phyloP scores from a whole-genome alignment of 2,329 filamentous ascomycete genomes.

The Botrytis fragariae region DNA sequence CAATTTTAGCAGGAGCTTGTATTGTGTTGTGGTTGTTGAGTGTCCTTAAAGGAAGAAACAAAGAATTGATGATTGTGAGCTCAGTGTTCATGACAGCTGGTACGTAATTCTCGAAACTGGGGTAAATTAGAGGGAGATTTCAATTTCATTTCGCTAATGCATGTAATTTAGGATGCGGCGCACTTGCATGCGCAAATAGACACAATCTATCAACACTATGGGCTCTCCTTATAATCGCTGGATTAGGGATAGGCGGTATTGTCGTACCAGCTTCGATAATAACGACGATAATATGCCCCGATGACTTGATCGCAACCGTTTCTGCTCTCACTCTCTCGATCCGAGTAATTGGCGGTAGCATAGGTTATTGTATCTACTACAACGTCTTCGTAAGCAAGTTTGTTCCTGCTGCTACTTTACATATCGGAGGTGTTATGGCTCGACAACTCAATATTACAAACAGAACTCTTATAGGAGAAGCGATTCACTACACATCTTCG shows the following conservation, averaged over 20 bases:
- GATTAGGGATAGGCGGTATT: slow-evolving; percentile 65
- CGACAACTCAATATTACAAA: slow-evolving; percentile 45
- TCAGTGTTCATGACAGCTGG: slow-evolving; percentile 65
- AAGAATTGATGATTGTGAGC: slow-evolving; percentile 57
- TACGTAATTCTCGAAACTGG: slow-evolving; percentile 35
- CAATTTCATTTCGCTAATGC: slow-evolving; percentile 40
- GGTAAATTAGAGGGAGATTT: not conserved
- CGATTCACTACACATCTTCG: slow-evolving; percentile 39
- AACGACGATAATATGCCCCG: slow-evolving; percentile 66
- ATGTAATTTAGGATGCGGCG: slow-evolving; percentile 46
- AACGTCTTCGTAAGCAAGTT: slow-evolving; percentile 51
- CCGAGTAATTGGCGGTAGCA: slow-evolving; percentile 63
- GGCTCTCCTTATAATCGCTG: slow-evolving; percentile 58
- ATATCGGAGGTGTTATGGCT: slow-evolving; percentile 35
- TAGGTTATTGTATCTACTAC: slow-evolving; percentile 59
- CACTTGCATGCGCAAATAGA: slow-evolving; percentile 48
- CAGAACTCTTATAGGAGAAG: slow-evolving; percentile 44
- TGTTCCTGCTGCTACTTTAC: slow-evolving; percentile 26
- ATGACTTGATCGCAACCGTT: slow-evolving; percentile 68
- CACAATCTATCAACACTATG: slow-evolving; percentile 56
- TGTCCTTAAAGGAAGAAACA: slow-evolving; percentile 56
- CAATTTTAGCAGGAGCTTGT: slow-evolving; percentile 59
- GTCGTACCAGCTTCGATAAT: slow-evolving; percentile 59
- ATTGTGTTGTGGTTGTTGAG: slow-evolving; percentile 58
- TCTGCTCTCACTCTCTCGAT: slow-evolving; percentile 67